phyloP scores from a whole-genome alignment of 208 protist genomes.

The Acanthamoeba sp. region DNA sequence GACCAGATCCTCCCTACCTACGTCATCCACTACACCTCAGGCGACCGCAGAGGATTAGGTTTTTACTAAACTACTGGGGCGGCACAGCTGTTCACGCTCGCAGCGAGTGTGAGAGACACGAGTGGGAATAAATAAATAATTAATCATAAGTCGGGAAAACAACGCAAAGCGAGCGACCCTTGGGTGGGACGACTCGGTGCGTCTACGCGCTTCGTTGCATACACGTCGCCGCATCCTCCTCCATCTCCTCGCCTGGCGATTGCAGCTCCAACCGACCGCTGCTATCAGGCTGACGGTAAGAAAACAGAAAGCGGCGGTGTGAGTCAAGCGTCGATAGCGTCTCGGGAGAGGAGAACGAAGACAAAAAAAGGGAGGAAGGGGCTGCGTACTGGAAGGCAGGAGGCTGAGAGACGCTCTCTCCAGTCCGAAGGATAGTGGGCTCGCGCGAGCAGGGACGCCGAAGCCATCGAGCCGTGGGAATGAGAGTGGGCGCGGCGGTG shows the following conservation, averaged over 20 bases:
- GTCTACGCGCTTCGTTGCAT: neutral
- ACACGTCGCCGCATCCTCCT: neutral
- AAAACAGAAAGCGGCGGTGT: too few species aligned
- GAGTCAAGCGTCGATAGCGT: too few species aligned
- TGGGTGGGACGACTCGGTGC: too few species aligned
- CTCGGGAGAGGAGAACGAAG: neutral
- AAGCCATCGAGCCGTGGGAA: neutral
- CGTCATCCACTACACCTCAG: slow-evolving; percentile 39
- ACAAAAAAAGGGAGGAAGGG: neutral
- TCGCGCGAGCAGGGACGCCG: neutral
- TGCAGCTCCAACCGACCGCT: neutral
- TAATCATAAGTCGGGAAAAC: too few species aligned
- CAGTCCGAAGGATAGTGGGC: neutral
- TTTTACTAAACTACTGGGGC: neutral
- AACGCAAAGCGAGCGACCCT: too few species aligned
- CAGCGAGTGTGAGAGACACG: too few species aligned
- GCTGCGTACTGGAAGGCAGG: neutral
- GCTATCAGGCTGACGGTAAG: neutral
- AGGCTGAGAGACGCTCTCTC: neutral
- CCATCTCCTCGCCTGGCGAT: neutral
- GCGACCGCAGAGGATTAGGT: too few species aligned
- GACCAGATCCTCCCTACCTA: slow-evolving; percentile 66
- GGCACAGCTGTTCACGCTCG: too few species aligned
- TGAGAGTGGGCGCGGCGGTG: neutral
- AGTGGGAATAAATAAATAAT: neutral